Evolutionary conservation across 2,329 filamentous ascomycete species (phyloP).

Genomic region (Monosporascus sp.): DNA sequence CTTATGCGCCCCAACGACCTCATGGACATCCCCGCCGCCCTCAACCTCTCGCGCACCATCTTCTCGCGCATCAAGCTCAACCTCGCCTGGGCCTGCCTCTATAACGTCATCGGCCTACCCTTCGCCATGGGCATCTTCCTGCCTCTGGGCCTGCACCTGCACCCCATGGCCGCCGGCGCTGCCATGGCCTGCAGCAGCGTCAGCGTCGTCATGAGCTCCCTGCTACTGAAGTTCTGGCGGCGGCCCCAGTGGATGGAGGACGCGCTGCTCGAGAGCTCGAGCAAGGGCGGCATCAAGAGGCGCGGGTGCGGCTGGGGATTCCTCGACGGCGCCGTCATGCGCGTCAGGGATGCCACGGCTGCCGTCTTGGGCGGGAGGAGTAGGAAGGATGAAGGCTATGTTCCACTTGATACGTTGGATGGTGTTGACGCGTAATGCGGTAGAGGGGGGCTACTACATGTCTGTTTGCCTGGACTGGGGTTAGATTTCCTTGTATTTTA

Average conservation of each 20-base stretch:
- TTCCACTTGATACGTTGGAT: slow-evolving; percentile 52
- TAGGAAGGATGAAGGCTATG: slow-evolving; percentile 49
- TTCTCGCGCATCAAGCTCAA: slow-evolving; percentile 94
- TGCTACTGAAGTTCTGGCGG: slow-evolving; percentile 82
- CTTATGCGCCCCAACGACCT: slow-evolving; percentile 90
- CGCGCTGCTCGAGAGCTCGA: slow-evolving; percentile 43
- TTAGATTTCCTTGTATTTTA: too few relatives aligned
- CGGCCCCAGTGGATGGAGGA: slow-evolving; percentile 83
- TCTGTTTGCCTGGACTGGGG: too few relatives aligned
- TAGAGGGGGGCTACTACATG: too few relatives aligned
- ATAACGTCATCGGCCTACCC: slow-evolving; percentile 86
- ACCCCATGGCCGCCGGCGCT: slow-evolving; percentile 89
- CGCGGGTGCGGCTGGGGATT: slow-evolving; percentile 37
- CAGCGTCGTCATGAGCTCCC: slow-evolving; percentile 77
- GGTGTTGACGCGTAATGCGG: slow-evolving; percentile 14
- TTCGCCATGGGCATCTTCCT: slow-evolving; percentile 97
- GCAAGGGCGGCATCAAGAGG: slow-evolving; percentile 39
- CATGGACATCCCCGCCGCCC: slow-evolving; percentile 83
- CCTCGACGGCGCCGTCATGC: slow-evolving; percentile 32
- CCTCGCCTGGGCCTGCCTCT: slow-evolving; percentile 84
- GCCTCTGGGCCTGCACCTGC: slow-evolving; percentile 79
- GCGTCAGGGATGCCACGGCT: slow-evolving; percentile 35
- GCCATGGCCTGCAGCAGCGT: slow-evolving; percentile 92
- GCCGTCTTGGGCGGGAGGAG: slow-evolving; percentile 27
- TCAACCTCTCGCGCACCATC: slow-evolving; percentile 76